Evolutionary conservation across 1,284 basidiomycete species (phyloP).

Genomic region (Thelephora terrestris): DNA sequence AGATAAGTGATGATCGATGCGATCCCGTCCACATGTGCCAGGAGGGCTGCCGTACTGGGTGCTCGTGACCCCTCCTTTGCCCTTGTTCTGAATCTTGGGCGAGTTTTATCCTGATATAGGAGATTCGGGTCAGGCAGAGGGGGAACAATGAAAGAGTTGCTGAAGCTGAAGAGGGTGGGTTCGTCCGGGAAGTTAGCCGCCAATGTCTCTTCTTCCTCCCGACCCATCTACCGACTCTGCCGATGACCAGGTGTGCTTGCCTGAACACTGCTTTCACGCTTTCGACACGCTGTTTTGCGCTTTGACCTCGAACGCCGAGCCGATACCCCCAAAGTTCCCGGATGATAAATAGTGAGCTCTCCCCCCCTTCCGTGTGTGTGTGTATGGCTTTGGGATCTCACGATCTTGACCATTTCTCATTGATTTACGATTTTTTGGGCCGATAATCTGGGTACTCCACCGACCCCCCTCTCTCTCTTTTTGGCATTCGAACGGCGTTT

Average conservation of each 20-base stretch:
- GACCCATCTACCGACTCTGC: slow-evolving; percentile 28
- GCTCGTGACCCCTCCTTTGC: slow-evolving; percentile 10
- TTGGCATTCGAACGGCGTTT: too few relatives aligned
- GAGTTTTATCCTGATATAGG: not conserved
- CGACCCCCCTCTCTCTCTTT: slow-evolving; percentile 4
- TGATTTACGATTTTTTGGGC: not conserved
- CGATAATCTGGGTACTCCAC: not conserved
- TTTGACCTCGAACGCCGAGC: slow-evolving; percentile 42
- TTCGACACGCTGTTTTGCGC: slow-evolving; percentile 73
- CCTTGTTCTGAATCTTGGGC: slow-evolving; percentile 35
- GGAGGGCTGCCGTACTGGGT: too few relatives aligned
- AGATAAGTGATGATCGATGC: slow-evolving; percentile 4
- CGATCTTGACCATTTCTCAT: too few relatives aligned
- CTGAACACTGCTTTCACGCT: slow-evolving; percentile 69
- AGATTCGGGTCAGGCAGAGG: too few relatives aligned
- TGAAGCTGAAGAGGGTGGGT: too few relatives aligned
- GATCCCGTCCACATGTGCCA: slow-evolving; percentile 1
- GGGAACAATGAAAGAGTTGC: too few relatives aligned
- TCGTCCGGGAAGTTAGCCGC: too few relatives aligned
- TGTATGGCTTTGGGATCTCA: too few relatives aligned
- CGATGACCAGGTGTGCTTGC: slow-evolving; percentile 41
- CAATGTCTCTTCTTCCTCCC: slow-evolving; percentile 24
- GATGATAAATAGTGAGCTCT: slow-evolving; percentile 62
- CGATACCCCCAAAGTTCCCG: slow-evolving; percentile 47
- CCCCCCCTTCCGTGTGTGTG: not conserved